These are phyloP conservation scores for Dictyostelium brefeldianum DNA, from an alignment of 78 protist species.

Conservation along the genomic window DNA sequence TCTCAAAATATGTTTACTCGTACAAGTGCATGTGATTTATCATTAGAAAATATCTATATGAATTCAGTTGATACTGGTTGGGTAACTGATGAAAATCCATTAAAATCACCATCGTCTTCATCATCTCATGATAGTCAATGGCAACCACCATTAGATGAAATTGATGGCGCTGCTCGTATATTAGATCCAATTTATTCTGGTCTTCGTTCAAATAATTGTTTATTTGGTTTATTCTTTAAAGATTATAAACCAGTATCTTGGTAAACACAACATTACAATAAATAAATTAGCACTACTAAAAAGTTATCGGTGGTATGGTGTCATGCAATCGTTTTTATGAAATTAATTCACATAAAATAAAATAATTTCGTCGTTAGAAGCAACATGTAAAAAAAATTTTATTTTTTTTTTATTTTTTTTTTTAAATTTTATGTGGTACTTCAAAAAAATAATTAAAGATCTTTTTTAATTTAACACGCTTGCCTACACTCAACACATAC, in stretches of 20 bases:
- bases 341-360: no score
- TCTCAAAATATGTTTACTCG: constrained; percentile 97
- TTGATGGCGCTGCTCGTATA: constrained; percentile 96
- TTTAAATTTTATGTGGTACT: no score
- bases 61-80: constrained; percentile 89
- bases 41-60: constrained; percentile 87
- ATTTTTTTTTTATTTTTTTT: no score
- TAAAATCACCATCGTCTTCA: background rate
- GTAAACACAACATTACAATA: no score
- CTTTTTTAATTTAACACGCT: no score
- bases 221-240: constrained; percentile 43
- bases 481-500: no score
- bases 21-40: constrained; percentile 85
- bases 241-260: background rate
- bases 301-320: no score
- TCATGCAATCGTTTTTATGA: no score
- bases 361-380: no score
- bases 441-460: no score
- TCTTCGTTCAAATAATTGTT: background rate
- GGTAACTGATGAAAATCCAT: constrained; percentile 82
- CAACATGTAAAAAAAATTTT: no score
- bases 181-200: constrained; percentile 91
- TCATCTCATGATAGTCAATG: background rate
- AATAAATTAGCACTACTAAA: no score
- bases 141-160: constrained; percentile 95